Evolutionary conservation across 169 alveolate species (phyloP), one percentile per base, ranked within the genome.

Genomic region (Babesia ovata): DNA sequence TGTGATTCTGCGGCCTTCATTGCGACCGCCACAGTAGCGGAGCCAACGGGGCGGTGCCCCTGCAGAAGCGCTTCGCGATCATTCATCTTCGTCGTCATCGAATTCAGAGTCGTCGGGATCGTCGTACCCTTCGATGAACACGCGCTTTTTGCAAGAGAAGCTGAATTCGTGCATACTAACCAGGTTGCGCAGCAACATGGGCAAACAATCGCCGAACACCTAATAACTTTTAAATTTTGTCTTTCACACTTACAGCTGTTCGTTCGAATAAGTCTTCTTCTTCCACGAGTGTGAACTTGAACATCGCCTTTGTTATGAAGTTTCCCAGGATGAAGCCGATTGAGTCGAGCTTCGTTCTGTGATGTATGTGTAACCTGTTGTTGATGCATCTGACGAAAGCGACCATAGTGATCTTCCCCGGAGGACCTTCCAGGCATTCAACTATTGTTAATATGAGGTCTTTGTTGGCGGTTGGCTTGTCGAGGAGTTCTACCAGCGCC

Each of bases 201-300:
- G 87, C 4, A 79, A 17, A 49, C 87, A 79, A 24, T 79, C 87
- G 50, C 87, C 87, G 42, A 79, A 58, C 33, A 33, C 77, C 87
- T 79, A 24, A 56, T 22, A n/a, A 16, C 12, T 14, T 45, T 57
- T 11, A 21, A 22, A n/a, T 44, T 22, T 19, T 2, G n/a, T 46
- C 16, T 21, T 26, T 1, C 29, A 28, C 70, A 24, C 82, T 45
- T 49, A 72, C 67, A 26, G 44, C 54, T 1, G 65, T 21, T 4
- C 54, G 63, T 14, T 65, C 53, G 45, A 33, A 26, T 16, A 48
- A 4, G n/a, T 63, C 61, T 48, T 56, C 72, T 8, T 48, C 67
- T 7, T 62, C 46, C 9, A 59, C 16, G 58, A 46, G 22, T 0
- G 24, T 21, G 12, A 70, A 17, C 53, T 42, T 53, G 12, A 45